Conservation (phyloP, 2,329 filamentous ascomycete species). For the Pseudovirgaria hyperparasitica region DNA sequence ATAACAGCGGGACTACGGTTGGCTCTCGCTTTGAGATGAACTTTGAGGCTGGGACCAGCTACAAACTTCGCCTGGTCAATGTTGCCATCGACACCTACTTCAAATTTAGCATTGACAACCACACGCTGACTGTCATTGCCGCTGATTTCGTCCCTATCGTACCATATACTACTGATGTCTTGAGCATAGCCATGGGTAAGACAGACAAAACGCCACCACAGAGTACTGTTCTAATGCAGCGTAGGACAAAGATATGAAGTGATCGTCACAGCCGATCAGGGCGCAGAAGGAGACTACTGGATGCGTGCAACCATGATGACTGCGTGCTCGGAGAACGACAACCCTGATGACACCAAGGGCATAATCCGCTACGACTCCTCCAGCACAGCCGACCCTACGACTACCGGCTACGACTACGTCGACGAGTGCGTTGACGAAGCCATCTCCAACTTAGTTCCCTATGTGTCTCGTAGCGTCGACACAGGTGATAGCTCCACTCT, state of each 20-base stretch:
- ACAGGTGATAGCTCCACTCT: slow-evolving; percentile 13
- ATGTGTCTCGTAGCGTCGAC: slow-evolving; percentile 22
- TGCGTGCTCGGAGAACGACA: slow-evolving; percentile 12
- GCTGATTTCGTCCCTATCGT: slow-evolving; percentile 28
- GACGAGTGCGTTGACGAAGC: slow-evolving; percentile 26
- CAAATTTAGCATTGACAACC: slow-evolving; percentile 27
- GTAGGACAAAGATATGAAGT: slow-evolving; percentile 22
- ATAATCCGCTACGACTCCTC: slow-evolving; percentile 27
- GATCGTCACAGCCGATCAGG: slow-evolving; percentile 20
- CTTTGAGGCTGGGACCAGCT: slow-evolving; percentile 20
- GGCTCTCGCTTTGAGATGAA: slow-evolving; percentile 11
- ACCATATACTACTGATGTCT: slow-evolving; percentile 19
- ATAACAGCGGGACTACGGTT: slow-evolving; percentile 5
- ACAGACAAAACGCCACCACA: slow-evolving; percentile 1
- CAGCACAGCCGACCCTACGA: slow-evolving; percentile 23
- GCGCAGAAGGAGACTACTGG: slow-evolving; percentile 18
- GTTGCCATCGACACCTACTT: slow-evolving; percentile 22
- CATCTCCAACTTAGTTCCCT: slow-evolving; percentile 21
- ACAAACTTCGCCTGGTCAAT: slow-evolving; percentile 25
- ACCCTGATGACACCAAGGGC: slow-evolving; percentile 19
- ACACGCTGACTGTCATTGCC: slow-evolving; percentile 29
- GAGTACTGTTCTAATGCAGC: slow-evolving; percentile 1
- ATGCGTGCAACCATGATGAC: slow-evolving; percentile 18
- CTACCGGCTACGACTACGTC: slow-evolving; percentile 17
- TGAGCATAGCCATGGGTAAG: slow-evolving; percentile 15